A percentile compares a stretch with the other conserved stretches of the same genome.
phyloP scores from a whole-genome alignment of 768 basidiomycete genomes.

The Polyporus arcularius region DNA sequence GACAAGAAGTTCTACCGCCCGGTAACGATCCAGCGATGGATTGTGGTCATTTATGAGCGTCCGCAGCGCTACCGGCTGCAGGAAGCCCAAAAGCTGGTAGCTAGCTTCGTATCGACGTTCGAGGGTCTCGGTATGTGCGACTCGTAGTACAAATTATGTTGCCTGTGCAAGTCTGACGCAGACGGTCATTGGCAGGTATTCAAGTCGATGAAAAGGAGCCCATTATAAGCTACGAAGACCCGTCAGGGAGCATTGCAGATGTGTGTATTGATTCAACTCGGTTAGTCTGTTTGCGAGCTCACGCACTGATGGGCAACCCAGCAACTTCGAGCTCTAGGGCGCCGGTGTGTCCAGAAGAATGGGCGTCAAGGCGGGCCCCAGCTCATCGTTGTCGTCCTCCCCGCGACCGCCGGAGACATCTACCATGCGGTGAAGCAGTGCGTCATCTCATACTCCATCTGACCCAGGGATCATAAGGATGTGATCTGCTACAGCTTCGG shows the following conservation, averaged over 20 bases:
- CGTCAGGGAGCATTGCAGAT: slow-evolving; percentile 54
- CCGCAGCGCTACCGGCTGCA: slow-evolving; percentile 53
- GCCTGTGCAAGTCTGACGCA: background rate
- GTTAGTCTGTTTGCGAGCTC: too few species aligned
- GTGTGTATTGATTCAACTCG: slow-evolving; percentile 27
- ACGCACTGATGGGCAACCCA: slow-evolving; percentile 49
- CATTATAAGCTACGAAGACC: slow-evolving; percentile 55
- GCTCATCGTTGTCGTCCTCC: slow-evolving; percentile 68
- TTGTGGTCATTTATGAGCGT: slow-evolving; percentile 67
- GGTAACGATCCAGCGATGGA: slow-evolving; percentile 55
- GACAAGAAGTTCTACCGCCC: slow-evolving; percentile 71
- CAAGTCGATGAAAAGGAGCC: slow-evolving; percentile 45
- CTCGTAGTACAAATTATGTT: too few species aligned
- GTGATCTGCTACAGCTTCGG: slow-evolving; percentile 56
- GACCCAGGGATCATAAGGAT: background rate
- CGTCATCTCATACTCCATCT: slow-evolving; percentile 21
- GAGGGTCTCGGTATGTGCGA: slow-evolving; percentile 56
- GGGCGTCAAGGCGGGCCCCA: slow-evolving; percentile 40
- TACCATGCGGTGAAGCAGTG: slow-evolving; percentile 82
- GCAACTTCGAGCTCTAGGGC: slow-evolving; percentile 55
- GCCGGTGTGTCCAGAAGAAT: slow-evolving; percentile 42
- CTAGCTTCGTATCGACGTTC: slow-evolving; percentile 50
- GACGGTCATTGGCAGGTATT: slow-evolving; percentile 54
- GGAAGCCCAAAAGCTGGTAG: slow-evolving; percentile 55
- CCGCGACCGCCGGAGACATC: slow-evolving; percentile 73